Evolutionary conservation across 176 grass and related monocot species (phyloP).

Genomic region (Paspalum notatum): DNA sequence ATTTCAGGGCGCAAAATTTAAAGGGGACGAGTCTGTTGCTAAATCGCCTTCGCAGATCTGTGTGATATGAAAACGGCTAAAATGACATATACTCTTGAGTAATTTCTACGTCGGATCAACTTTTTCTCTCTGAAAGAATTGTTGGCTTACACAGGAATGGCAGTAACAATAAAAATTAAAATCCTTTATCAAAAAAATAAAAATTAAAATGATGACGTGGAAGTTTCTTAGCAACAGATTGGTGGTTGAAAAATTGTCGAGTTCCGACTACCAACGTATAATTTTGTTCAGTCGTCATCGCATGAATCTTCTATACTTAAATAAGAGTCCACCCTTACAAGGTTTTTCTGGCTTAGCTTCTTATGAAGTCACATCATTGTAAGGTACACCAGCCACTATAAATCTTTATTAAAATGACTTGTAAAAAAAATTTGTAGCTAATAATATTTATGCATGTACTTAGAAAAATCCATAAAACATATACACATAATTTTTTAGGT

Average conservation of each 20-base stretch:
- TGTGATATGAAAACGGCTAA: not conserved
- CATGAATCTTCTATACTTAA: too few species aligned
- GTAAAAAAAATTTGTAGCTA: too few species aligned
- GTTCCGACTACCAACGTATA: not conserved
- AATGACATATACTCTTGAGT: not conserved
- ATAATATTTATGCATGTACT: too few species aligned
- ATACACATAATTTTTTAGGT: too few species aligned
- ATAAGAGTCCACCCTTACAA: too few species aligned
- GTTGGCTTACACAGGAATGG: not conserved
- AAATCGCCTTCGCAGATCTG: not conserved
- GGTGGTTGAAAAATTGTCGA: not conserved
- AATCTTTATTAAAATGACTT: too few species aligned
- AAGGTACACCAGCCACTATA: too few species aligned
- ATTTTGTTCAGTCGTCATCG: not conserved
- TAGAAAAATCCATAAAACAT: too few species aligned
- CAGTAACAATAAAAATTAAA: too few species aligned
- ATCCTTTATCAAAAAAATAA: too few species aligned
- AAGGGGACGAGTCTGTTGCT: not conserved
- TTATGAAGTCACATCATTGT: too few species aligned
- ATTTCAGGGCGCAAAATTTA: not conserved
- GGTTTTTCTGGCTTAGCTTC: too few species aligned
- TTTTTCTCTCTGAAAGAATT: not conserved
- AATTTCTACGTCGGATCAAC: not conserved
- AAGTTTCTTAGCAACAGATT: not conserved
- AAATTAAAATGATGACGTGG: not conserved